Evolutionary conservation across 2,329 filamentous ascomycete species (phyloP).

Genomic region (Apiospora sp.): DNA sequence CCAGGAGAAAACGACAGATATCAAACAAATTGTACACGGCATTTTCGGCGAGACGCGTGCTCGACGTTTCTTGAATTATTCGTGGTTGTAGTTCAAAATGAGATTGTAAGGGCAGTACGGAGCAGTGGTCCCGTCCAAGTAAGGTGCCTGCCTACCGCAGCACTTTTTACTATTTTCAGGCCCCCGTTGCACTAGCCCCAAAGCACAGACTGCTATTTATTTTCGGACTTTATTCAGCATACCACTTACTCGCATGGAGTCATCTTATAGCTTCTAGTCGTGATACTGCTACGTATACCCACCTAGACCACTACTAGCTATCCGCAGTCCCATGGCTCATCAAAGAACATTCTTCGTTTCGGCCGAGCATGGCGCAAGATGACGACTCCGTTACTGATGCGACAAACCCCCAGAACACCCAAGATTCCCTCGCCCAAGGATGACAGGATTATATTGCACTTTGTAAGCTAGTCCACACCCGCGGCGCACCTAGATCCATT

Average conservation of each 20-base stretch:
- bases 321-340: not conserved
- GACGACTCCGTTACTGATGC: conserved; percentile 4
- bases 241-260: not conserved
- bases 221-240: not conserved
- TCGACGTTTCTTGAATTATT: not conserved
- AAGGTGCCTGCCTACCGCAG: not conserved
- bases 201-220: not conserved
- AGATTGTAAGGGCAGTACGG: not conserved
- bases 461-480: conserved; percentile 61
- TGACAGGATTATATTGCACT: conserved; percentile 78
- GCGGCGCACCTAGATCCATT: conserved; percentile 20
- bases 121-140: too few species aligned
- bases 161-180: not conserved
- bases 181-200: not conserved
- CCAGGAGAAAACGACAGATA: not conserved
- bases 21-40: not conserved
- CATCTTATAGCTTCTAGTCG: not conserved
- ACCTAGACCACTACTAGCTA: not conserved
- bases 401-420: not conserved
- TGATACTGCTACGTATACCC: not conserved
- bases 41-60: not conserved
- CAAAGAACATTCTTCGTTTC: not conserved
- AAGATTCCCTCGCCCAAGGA: conserved; percentile 58
- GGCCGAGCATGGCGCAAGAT: conserved; percentile 22
- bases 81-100: too few species aligned